phyloP scores from a whole-genome alignment of 1,139 yeast genomes.

The Pichia sp. region DNA sequence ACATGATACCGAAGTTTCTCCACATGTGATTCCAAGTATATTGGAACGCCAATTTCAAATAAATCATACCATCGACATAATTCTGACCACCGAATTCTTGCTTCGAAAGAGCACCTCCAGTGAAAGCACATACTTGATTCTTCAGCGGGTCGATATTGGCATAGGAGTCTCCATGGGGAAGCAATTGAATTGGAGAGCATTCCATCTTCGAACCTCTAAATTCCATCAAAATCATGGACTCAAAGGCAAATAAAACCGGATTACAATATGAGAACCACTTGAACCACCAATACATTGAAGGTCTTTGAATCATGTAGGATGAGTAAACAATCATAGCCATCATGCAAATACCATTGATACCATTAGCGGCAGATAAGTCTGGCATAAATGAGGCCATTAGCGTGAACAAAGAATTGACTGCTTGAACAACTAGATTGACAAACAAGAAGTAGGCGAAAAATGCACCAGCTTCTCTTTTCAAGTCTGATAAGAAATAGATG shows the following conservation, averaged over 20 bases:
- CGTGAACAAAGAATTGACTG: slow-evolving; percentile 43
- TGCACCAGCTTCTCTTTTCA: slow-evolving; percentile 40
- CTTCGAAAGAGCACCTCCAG: slow-evolving; percentile 40
- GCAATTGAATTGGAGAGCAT: slow-evolving; percentile 39
- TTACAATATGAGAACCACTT: slow-evolving; percentile 56
- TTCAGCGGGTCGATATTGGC: slow-evolving; percentile 32
- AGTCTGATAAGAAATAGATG: slow-evolving; percentile 40
- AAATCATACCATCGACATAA: slow-evolving; percentile 42
- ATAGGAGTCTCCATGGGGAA: slow-evolving; percentile 51
- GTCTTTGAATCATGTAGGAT: slow-evolving; percentile 54
- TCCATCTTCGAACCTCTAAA: slow-evolving; percentile 51
- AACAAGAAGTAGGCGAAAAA: slow-evolving; percentile 41
- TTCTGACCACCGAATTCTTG: slow-evolving; percentile 38
- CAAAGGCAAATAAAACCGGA: slow-evolving; percentile 54
- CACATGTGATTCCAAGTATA: slow-evolving; percentile 41
- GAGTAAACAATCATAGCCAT: slow-evolving; percentile 46
- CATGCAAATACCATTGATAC: slow-evolving; percentile 46
- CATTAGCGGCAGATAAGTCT: slow-evolving; percentile 46
- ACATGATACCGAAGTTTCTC: slow-evolving; percentile 49
- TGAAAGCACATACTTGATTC: slow-evolving; percentile 48
- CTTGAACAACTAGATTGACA: slow-evolving; percentile 38
- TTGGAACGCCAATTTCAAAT: slow-evolving; percentile 35
- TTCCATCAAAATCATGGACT: slow-evolving; percentile 49
- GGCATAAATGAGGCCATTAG: slow-evolving; percentile 46
- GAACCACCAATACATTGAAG: slow-evolving; percentile 61